These are phyloP conservation scores for Chaetomium strumarium DNA, from an alignment of 2,329 filamentous ascomycete genomes.

Conservation along the genomic window DNA sequence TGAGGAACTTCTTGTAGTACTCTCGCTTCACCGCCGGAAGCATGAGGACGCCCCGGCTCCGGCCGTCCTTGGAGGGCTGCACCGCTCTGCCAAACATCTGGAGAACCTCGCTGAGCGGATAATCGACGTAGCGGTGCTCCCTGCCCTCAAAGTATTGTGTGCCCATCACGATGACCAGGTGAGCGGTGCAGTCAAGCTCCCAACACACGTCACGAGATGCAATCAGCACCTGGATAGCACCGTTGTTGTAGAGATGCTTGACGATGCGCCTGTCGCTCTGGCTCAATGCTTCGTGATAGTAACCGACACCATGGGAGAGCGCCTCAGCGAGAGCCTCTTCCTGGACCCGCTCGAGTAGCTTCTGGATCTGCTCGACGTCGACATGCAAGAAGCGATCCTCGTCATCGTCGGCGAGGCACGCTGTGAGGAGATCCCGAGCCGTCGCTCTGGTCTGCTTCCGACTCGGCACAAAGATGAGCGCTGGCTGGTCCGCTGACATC, in stretches of 20 bases:
- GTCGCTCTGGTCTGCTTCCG: conserved; percentile 89
- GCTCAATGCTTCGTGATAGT: conserved; percentile 92
- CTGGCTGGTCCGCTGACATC: conserved; percentile 81
- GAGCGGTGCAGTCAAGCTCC: conserved; percentile 83
- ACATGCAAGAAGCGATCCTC: conserved; percentile 92
- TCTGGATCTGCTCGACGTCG: conserved; percentile 72
- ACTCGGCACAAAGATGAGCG: conserved; percentile 85
- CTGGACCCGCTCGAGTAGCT: conserved; percentile 75
- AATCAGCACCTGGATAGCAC: conserved; percentile 79
- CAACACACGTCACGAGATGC: conserved; percentile 84
- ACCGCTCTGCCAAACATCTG: conserved; percentile 98
- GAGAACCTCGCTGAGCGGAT: conserved; percentile 85
- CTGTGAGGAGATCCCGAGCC: conserved; percentile 79
- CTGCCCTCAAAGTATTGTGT: conserved; percentile 96
- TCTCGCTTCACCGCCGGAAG: conserved; percentile 89
- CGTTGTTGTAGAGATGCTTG: conserved; percentile 81
- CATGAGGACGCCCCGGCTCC: conserved; percentile 91
- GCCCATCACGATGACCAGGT: conserved; percentile 93
- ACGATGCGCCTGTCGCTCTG: conserved; percentile 89
- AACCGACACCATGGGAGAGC: conserved; percentile 87
- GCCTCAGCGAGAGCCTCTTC: conserved; percentile 85
- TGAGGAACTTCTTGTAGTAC: conserved; percentile 98
- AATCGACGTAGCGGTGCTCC: conserved; percentile 96
- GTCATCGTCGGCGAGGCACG: conserved; percentile 80
- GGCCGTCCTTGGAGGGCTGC: conserved; percentile 69